Percentiles rank a stretch among this genome's conserved stretches.
These are phyloP conservation scores for Talaromyces sp. DNA, from an alignment of 2,329 filamentous ascomycete species.

Conservation along the genomic window DNA sequence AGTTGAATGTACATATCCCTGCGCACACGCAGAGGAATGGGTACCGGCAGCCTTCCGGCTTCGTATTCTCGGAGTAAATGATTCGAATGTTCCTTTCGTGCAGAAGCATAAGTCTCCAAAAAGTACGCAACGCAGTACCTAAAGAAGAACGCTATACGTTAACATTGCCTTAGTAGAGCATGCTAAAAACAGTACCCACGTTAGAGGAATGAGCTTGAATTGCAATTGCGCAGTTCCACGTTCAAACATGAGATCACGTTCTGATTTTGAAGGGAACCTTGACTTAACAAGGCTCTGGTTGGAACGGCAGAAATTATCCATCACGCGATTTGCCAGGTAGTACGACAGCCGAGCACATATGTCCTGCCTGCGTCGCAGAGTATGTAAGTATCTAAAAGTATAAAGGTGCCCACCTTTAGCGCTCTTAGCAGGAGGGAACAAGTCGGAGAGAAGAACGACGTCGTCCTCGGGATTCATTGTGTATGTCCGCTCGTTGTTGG, in stretches of 20 bases:
- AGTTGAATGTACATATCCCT: slow-evolving; percentile 35
- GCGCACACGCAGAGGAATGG: slow-evolving; percentile 32
- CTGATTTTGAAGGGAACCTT: slow-evolving; percentile 32
- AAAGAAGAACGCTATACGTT: not conserved
- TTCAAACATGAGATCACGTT: slow-evolving; percentile 33
- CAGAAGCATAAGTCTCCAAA: slow-evolving; percentile 38
- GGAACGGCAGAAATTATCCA: slow-evolving; percentile 36
- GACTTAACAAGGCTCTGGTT: slow-evolving; percentile 31
- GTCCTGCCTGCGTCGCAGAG: slow-evolving; percentile 36
- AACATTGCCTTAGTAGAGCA: not conserved
- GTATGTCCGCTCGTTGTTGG: slow-evolving; percentile 34
- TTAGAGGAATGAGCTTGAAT: slow-evolving; percentile 41
- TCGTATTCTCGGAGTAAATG: slow-evolving; percentile 37
- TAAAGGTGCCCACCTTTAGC: slow-evolving; percentile 37
- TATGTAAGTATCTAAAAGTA: slow-evolving; percentile 40
- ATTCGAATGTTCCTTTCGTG: slow-evolving; percentile 37
- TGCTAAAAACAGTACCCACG: slow-evolving; percentile 28
- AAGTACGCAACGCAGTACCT: slow-evolving; percentile 44
- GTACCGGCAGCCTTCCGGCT: slow-evolving; percentile 37
- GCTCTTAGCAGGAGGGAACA: slow-evolving; percentile 39
- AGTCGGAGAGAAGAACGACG: slow-evolving; percentile 42
- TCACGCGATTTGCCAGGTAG: slow-evolving; percentile 41
- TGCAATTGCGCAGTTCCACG: slow-evolving; percentile 33
- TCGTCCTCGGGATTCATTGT: slow-evolving; percentile 43
- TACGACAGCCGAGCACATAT: slow-evolving; percentile 39